Evolutionary conservation across 805 yeast genomes (phyloP).

Genomic region (Cyberlindnera amylophila): DNA sequence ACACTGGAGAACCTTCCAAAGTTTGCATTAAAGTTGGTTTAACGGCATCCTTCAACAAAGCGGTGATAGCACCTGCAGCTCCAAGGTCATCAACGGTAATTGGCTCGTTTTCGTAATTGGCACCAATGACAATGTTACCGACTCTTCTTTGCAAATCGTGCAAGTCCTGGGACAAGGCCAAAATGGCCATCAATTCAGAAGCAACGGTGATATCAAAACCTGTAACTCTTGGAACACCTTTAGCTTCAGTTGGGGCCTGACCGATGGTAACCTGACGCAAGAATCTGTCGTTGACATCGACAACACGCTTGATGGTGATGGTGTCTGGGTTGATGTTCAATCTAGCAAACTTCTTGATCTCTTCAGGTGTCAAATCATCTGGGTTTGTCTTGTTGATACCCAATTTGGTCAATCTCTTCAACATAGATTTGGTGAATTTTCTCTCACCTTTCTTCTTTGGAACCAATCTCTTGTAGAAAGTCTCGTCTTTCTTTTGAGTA

Average conservation of each 20-base stretch:
- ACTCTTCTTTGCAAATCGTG: conserved; percentile 70
- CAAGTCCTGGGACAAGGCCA: conserved; percentile 69
- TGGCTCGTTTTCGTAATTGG: conserved; percentile 65
- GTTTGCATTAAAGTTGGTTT: conserved; percentile 88
- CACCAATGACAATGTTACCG: conserved; percentile 72
- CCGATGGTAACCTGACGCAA: conserved; percentile 76
- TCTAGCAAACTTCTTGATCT: conserved; percentile 58
- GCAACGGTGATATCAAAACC: conserved; percentile 87
- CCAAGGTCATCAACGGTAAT: conserved; percentile 82
- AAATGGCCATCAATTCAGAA: conserved; percentile 80
- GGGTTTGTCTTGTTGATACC: conserved; percentile 71
- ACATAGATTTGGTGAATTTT: conserved; percentile 64
- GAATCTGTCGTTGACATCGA: conserved; percentile 79
- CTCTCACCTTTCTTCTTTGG: conserved; percentile 72
- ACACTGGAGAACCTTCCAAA: conserved; percentile 82
- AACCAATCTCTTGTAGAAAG: conserved; percentile 69
- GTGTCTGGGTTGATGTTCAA: conserved; percentile 75
- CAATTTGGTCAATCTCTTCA: conserved; percentile 60
- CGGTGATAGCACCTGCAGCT: conserved; percentile 83
- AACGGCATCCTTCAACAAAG: conserved; percentile 74
- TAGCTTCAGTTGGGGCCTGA: conserved; percentile 70
- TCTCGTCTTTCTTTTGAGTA: conserved; percentile 66
- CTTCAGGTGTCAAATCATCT: conserved; percentile 67
- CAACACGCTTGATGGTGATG: conserved; percentile 80
- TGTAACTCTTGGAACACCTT: conserved; percentile 64